These are phyloP conservation scores for Tolypocladium amazonense DNA, from an alignment of 2,329 filamentous ascomycete genomes.

Conservation along the genomic window DNA sequence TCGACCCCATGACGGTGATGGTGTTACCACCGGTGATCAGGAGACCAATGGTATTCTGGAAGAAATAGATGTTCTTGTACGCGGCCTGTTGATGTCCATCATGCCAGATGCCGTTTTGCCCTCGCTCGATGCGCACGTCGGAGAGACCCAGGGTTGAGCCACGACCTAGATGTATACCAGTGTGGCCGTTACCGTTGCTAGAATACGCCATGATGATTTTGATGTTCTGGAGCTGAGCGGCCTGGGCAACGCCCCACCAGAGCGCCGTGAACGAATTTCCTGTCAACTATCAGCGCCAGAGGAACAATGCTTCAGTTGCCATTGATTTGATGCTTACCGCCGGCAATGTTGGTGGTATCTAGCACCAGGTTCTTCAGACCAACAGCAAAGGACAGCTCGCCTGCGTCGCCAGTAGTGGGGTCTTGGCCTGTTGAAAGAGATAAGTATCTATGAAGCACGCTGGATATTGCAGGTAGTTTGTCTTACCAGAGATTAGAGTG, in stretches of 20 bases:
- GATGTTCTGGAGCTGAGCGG: slow-evolving; percentile 29
- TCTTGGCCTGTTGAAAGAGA: slow-evolving; percentile 15
- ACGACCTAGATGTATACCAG: slow-evolving; percentile 27
- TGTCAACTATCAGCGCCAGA: background rate
- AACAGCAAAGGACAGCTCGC: slow-evolving; percentile 31
- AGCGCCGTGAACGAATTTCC: slow-evolving; percentile 26
- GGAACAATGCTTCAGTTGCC: background rate
- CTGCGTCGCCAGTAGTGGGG: slow-evolving; percentile 18
- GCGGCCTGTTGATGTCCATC: slow-evolving; percentile 31
- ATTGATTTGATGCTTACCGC: slow-evolving; percentile 7
- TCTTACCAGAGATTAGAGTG: slow-evolving; percentile 21
- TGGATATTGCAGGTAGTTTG: background rate
- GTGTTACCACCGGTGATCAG: slow-evolving; percentile 21
- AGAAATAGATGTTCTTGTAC: slow-evolving; percentile 33
- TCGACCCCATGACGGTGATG: slow-evolving; percentile 27
- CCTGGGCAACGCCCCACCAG: slow-evolving; percentile 34
- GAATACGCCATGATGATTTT: slow-evolving; percentile 29
- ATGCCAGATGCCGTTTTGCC: slow-evolving; percentile 31
- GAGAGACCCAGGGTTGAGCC: slow-evolving; percentile 30
- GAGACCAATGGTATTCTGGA: slow-evolving; percentile 26
- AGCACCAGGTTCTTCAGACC: slow-evolving; percentile 31
- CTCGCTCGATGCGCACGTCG: slow-evolving; percentile 28
- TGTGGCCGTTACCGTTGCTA: slow-evolving; percentile 24
- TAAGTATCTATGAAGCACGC: background rate
- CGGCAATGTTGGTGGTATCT: slow-evolving; percentile 27